Conservation (phyloP, 2,329 filamentous ascomycete species). For the Curvularia hawaiiensis region DNA sequence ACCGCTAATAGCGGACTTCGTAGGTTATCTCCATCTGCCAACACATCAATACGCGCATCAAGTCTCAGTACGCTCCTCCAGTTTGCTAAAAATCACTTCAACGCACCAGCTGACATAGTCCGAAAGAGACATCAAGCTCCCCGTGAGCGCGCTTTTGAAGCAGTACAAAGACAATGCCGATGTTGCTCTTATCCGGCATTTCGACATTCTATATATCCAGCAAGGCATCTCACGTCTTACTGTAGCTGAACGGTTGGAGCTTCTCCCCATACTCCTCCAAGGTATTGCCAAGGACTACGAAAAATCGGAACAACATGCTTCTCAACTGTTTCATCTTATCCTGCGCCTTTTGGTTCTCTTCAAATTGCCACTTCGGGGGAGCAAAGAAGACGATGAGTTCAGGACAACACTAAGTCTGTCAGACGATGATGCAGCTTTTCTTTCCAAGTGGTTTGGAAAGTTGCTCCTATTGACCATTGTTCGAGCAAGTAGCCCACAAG, state of each 20-base stretch:
- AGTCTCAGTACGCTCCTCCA: constrained; percentile 53
- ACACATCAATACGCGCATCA: constrained; percentile 70
- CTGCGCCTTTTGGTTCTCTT: constrained; percentile 75
- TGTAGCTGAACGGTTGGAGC: constrained; percentile 66
- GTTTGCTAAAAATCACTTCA: not conserved
- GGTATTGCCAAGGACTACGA: constrained; percentile 67
- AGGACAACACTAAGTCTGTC: constrained; percentile 69
- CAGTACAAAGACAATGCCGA: constrained; percentile 81
- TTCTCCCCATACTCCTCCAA: constrained; percentile 72
- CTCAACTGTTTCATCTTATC: constrained; percentile 81
- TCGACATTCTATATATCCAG: constrained; percentile 88
- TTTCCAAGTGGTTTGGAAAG: constrained; percentile 77
- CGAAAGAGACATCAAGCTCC: constrained; percentile 69
- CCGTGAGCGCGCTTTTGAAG: constrained; percentile 80
- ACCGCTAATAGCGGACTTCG: constrained; percentile 41
- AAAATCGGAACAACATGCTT: constrained; percentile 60
- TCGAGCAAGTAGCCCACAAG: constrained; percentile 46
- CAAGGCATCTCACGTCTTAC: constrained; percentile 73
- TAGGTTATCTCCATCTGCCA: constrained; percentile 71
- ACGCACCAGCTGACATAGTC: constrained; percentile 16
- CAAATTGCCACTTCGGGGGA: constrained; percentile 75
- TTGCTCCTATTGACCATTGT: constrained; percentile 68
- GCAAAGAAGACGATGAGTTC: constrained; percentile 74
- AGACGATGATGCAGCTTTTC: constrained; percentile 72
- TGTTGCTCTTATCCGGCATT: constrained; percentile 78